Conservation (phyloP, 805 yeast species). For the Metschnikowia lunata region DNA sequence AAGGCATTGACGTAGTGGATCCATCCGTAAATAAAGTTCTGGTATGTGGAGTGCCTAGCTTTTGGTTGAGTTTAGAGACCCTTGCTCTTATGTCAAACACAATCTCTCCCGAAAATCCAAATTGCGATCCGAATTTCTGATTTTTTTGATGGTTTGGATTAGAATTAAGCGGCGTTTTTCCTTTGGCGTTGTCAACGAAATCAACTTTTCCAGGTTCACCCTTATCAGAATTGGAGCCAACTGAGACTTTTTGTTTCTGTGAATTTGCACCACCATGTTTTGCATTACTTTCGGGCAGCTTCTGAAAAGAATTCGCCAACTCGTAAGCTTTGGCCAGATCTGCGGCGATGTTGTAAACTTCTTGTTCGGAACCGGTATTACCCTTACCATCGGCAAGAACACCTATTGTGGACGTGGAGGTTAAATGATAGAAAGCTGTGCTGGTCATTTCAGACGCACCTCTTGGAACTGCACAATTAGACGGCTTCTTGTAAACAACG, state of each 20-base stretch:
- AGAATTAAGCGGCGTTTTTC: not conserved
- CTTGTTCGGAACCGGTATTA: no score
- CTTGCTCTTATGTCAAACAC: not conserved
- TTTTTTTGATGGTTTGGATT: not conserved
- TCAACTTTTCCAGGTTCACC: not conserved
- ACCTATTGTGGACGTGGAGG: not conserved
- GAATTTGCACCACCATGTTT: no score
- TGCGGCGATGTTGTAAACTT: no score
- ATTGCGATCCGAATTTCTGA: not conserved
- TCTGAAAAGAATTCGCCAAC: no score
- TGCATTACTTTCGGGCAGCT: no score
- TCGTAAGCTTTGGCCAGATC: no score
- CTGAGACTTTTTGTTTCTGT: no score
- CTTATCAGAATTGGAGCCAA: no score
- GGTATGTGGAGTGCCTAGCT: not conserved
- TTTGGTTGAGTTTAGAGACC: not conserved
- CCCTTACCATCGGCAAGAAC: no score
- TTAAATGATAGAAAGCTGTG: not conserved
- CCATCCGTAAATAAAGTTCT: not conserved
- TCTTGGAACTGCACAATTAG: not conserved
- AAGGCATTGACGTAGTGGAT: not conserved
- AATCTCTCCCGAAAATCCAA: not conserved
- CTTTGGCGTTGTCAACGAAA: not conserved
- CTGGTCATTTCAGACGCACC: not conserved
- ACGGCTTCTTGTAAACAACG: slow-evolving; percentile 1